Base-by-base conservation (phyloP, 768 basidiomycete species). In the Agaricus blazei region DNA sequence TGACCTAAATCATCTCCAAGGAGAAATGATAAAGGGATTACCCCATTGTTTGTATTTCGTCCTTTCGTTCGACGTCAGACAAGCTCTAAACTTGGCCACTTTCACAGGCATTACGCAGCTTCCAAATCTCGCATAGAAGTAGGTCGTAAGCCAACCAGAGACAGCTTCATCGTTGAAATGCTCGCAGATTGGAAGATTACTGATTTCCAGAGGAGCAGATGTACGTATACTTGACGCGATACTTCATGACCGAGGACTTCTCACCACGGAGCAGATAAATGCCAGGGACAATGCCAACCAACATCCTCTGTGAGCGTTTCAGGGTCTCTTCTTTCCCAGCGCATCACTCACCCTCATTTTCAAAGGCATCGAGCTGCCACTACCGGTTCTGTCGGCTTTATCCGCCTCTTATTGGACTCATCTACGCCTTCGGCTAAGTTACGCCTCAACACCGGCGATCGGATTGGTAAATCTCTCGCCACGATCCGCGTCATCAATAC, bases 201-300 rank as follows among this genome's bases (percentile, higher is more conserved):
- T 98, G 59, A 88, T 98, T 64, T 75, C 84, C 52, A 81, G 90
- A 67, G 93, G 94, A 56, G 95, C 95, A 60, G 93, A 97, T 67
- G 95, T 95, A 73, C 65, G 93, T 80, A 59, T 60, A 59, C 50
- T 51, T 70, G 66, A 66, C 65, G 59, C 59, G 63, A 59, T 52
- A 42, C 58, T 66, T 66, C 59, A 67, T 63, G 56, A 58, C 64
- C 68, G 65, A 61, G 63, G 64, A 68, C 62, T 68, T 64, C 62
- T 63, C 66, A 65, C 62, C 70, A 67, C 56, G 63, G 64, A 44
- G 56, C 65, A 99, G 92, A 90, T 96, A 72, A 99, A 98, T 65
- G 89, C 88, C 43, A 88, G 83, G 72, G 96, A 99, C 76, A 87
- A 85, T 62, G 93, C 95, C 42, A 93, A 89, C 67, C 97, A 99